Conservation (phyloP, 2,329 filamentous ascomycete species). For the Fusarium bactridioides region DNA sequence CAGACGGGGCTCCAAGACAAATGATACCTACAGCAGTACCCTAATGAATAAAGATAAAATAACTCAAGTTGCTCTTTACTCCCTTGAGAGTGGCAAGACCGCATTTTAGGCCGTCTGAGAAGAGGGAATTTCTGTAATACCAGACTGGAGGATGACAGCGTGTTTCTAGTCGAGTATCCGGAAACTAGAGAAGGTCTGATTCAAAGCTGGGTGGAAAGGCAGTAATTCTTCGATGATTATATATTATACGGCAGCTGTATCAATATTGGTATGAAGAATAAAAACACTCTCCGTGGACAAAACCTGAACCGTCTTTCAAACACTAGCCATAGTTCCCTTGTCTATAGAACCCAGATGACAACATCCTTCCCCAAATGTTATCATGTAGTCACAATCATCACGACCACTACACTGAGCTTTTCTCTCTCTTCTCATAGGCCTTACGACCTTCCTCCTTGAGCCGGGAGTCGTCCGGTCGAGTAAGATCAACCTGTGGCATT, state of each 20-base stretch:
- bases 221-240: neutral
- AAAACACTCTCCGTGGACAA: neutral
- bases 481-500: constrained; percentile 51
- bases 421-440: constrained; percentile 26
- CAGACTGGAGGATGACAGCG: neutral
- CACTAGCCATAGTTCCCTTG: fast-evolving
- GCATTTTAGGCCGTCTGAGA: too few species aligned
- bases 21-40: neutral
- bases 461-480: constrained; percentile 48
- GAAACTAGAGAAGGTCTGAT: neutral
- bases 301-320: neutral
- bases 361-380: neutral
- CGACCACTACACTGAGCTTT: neutral
- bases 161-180: neutral
- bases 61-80: neutral
- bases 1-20: neutral
- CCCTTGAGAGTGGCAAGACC: neutral
- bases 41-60: too few species aligned
- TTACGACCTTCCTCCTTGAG: constrained; percentile 48
- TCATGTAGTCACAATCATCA: neutral
- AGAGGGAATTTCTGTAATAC: neutral
- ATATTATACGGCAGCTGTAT: neutral
- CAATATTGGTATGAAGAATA: neutral
- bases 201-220: neutral
- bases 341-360: neutral